A percentile compares a stretch with the other conserved stretches of the same genome.
Conservation (phyloP, 768 basidiomycete genomes). For the Mycena latifolia region DNA sequence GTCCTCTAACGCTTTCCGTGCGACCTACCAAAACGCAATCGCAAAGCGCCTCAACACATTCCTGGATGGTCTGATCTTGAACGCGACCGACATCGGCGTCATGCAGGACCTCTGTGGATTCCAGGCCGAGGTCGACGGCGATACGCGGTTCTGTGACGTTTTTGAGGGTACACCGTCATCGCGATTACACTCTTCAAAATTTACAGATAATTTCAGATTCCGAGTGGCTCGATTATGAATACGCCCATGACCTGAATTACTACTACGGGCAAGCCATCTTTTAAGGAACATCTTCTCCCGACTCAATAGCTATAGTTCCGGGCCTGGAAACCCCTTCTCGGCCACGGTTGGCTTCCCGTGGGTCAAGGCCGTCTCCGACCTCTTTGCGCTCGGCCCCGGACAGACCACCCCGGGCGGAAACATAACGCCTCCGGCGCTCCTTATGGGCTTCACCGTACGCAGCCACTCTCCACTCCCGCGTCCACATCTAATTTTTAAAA, state of each 20-base stretch:
- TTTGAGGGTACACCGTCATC: constrained; percentile 45
- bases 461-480: not conserved
- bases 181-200: not conserved
- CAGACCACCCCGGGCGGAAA: constrained; percentile 39
- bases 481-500: not conserved
- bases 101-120: constrained; percentile 62
- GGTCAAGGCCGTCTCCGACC: constrained; percentile 52
- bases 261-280: constrained; percentile 54
- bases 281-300: not conserved
- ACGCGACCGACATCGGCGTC: constrained; percentile 50
- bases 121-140: constrained; percentile 50
- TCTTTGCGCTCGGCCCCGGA: constrained; percentile 49
- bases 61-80: constrained; percentile 50
- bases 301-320: constrained; percentile 36
- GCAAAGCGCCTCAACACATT: constrained; percentile 51
- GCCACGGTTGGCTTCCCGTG: constrained; percentile 55
- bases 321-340: constrained; percentile 58
- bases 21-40: constrained; percentile 47
- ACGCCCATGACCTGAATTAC: constrained; percentile 59
- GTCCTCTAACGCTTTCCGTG: constrained; percentile 45
- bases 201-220: constrained; percentile 38
- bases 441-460: constrained; percentile 58
- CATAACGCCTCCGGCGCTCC: constrained; percentile 52
- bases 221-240: constrained; percentile 60
- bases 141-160: constrained; percentile 55